phyloP scores from a whole-genome alignment of 768 basidiomycete genomes.

The Boletus bicolor region DNA sequence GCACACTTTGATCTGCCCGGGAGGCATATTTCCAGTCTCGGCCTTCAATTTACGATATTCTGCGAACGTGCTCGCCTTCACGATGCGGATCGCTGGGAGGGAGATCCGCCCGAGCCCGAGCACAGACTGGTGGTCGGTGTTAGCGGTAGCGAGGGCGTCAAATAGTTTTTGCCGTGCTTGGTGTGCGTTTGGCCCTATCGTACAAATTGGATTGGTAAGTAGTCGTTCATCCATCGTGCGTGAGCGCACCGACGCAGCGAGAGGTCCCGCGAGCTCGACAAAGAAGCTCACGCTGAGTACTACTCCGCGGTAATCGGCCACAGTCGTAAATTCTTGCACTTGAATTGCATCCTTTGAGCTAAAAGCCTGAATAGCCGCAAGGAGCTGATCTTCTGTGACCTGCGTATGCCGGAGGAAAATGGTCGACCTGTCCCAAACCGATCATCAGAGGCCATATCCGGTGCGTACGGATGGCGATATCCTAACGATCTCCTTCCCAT shows the following conservation, averaged over 20 bases:
- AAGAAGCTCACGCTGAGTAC: conserved; percentile 14
- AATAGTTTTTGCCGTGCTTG: conserved; percentile 3
- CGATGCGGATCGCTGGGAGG: conserved; percentile 22
- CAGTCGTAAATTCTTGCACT: conserved; percentile 15
- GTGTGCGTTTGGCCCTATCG: conserved; percentile 6
- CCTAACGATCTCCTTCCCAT: conserved; percentile 20
- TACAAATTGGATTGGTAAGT: background rate
- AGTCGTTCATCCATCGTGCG: background rate
- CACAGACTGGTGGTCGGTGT: background rate
- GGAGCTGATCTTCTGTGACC: conserved; percentile 13
- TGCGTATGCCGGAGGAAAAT: conserved; percentile 5
- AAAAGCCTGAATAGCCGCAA: background rate
- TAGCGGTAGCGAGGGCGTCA: conserved; percentile 3
- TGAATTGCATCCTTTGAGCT: conserved; percentile 1
- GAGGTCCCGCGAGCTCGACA: conserved; percentile 9
- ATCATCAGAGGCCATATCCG: background rate
- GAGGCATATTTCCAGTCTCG: background rate
- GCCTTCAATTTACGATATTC: conserved; percentile 17
- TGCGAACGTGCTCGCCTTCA: conserved; percentile 18
- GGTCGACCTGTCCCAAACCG: background rate
- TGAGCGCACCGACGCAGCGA: conserved; percentile 4
- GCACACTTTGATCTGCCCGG: conserved; percentile 19
- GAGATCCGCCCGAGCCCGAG: background rate
- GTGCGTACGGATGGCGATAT: background rate
- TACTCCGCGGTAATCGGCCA: conserved; percentile 12